These are phyloP conservation scores for Dendrocalamus sinicus DNA, from an alignment of 176 grass and related monocot species.

Conservation along the genomic window DNA sequence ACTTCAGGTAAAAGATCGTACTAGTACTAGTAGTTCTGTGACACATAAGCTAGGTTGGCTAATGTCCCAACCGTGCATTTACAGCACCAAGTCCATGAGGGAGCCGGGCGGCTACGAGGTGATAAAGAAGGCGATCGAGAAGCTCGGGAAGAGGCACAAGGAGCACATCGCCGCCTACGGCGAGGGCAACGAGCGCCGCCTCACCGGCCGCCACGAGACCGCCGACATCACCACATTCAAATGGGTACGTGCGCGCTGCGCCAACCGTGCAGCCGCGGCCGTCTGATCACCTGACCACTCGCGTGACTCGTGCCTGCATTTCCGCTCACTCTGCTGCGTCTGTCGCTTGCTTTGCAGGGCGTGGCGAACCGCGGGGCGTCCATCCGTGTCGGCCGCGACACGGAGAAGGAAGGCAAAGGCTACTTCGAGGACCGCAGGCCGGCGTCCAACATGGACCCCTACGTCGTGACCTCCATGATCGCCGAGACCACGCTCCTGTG, in stretches of 20 bases:
- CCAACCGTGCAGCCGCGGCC: neutral
- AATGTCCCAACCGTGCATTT: neutral
- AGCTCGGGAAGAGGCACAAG: conserved; percentile 64
- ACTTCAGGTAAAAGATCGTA: conserved; percentile 58
- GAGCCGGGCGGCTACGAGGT: conserved; percentile 74
- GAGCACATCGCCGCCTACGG: conserved; percentile 93
- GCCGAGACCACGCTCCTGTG: conserved; percentile 58
- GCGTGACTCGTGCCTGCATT: neutral
- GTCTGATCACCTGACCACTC: neutral
- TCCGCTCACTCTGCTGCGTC: neutral
- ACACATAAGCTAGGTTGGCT: neutral
- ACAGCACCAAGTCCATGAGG: conserved; percentile 89
- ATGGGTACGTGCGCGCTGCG: conserved; percentile 51
- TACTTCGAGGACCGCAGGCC: conserved; percentile 76
- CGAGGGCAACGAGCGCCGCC: conserved; percentile 89
- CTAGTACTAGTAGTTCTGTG: neutral
- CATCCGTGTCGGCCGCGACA: conserved; percentile 79
- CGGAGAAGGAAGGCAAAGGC: conserved; percentile 79
- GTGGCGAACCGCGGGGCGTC: conserved; percentile 87
- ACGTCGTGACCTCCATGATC: conserved; percentile 69
- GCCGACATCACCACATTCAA: conserved; percentile 95
- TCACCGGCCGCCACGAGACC: conserved; percentile 91
- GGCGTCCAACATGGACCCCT: conserved; percentile 70
- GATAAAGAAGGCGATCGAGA: conserved; percentile 88
- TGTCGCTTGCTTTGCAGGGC: conserved; percentile 39